Percentiles rank a stretch among this genome's conserved stretches.
phyloP scores from a whole-genome alignment of 2,329 filamentous ascomycete species.

The Ophiostoma angusticollis region DNA sequence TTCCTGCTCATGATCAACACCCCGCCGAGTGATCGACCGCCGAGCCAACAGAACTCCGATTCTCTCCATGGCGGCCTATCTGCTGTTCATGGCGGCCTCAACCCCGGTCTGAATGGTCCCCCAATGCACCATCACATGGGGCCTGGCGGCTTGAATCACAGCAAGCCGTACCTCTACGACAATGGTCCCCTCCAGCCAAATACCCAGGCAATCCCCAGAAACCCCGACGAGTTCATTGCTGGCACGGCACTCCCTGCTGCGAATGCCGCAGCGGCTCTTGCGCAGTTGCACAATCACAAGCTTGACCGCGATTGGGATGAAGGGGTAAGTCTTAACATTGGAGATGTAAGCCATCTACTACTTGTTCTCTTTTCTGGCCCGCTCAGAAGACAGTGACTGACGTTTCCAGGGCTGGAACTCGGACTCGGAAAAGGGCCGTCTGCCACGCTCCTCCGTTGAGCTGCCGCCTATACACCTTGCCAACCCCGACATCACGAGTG shows the following conservation, averaged over 20 bases:
- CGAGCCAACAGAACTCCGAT: constrained; percentile 22
- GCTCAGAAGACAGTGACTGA: neutral
- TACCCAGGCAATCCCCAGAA: constrained; percentile 55
- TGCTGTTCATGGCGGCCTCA: constrained; percentile 1
- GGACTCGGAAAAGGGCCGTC: constrained; percentile 52
- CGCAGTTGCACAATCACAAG: constrained; percentile 68
- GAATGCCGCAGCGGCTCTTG: constrained; percentile 73
- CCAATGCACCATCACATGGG: constrained; percentile 1
- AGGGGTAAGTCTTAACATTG: constrained; percentile 33
- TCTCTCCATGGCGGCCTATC: constrained; percentile 14
- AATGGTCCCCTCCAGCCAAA: constrained; percentile 54
- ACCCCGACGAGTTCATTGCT: constrained; percentile 55
- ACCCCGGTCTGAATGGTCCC: constrained; percentile 1
- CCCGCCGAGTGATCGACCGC: constrained; percentile 43
- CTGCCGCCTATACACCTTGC: constrained; percentile 53
- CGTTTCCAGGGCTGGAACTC: constrained; percentile 53
- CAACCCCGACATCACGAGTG: constrained; percentile 54
- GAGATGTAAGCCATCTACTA: constrained; percentile 10
- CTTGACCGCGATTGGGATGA: constrained; percentile 68
- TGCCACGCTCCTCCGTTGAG: constrained; percentile 56
- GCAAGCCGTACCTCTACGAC: constrained; percentile 44
- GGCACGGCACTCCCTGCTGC: constrained; percentile 53
- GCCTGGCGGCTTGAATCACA: constrained; percentile 14
- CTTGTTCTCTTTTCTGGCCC: neutral
- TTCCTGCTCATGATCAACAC: constrained; percentile 94